Percentiles rank a stretch among this genome's conserved stretches.
phyloP scores from a whole-genome alignment of 23 red algal species.

The Cyanidioschyzon merolae region DNA sequence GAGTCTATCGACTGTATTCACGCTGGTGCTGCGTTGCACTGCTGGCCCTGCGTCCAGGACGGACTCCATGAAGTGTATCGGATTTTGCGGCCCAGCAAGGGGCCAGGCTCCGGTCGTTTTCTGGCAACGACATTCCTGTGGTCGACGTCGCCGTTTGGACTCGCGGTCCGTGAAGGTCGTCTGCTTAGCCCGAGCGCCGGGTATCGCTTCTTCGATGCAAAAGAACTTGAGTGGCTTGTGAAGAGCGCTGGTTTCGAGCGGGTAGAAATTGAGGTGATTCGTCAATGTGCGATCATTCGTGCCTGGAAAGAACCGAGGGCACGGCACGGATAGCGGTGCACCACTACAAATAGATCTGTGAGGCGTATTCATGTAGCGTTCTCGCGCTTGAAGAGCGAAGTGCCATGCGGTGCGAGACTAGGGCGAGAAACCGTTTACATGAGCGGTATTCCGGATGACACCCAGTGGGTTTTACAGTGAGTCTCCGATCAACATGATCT shows the following conservation, averaged over 20 bases:
- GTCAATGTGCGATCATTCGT: conserved; percentile 28
- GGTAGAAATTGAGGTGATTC: conserved; percentile 35
- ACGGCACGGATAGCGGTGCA: no score
- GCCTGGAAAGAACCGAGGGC: conserved; percentile 19
- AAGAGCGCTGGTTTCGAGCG: conserved; percentile 51
- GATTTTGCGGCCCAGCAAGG: conserved; percentile 43
- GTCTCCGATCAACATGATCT: no score
- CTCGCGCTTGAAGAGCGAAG: no score
- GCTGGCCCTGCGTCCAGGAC: conserved; percentile 81
- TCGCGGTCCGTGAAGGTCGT: background rate
- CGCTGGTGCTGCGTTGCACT: conserved; percentile 83
- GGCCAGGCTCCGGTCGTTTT: conserved; percentile 23
- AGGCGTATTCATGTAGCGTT: no score
- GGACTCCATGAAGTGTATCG: conserved; percentile 51
- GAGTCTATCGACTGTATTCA: conserved; percentile 44
- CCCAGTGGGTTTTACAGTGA: no score
- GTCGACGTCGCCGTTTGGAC: background rate
- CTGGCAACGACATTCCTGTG: conserved; percentile 86
- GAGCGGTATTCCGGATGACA: no score
- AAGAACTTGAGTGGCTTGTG: conserved; percentile 52
- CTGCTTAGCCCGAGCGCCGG: background rate
- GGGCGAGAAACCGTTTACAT: no score
- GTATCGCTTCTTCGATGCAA: conserved; percentile 57
- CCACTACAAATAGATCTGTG: no score
- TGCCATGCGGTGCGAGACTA: no score